phyloP scores from a whole-genome alignment of 2,329 filamentous ascomycete genomes.

The Aspergillus sp. region DNA sequence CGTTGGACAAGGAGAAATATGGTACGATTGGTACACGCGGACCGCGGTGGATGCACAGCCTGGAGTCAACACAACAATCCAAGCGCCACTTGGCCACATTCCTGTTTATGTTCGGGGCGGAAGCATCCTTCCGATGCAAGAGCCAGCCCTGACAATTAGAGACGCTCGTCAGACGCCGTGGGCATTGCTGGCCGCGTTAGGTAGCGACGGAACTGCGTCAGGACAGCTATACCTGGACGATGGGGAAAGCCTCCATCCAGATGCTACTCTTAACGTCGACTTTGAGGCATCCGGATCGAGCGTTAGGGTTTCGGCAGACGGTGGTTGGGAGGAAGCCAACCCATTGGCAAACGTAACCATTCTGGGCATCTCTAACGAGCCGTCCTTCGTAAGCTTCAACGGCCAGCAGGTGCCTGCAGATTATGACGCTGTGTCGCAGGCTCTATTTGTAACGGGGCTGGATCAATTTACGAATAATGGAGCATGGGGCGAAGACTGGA shows the following conservation, averaged over 20 bases:
- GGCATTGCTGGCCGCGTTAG: slow-evolving; percentile 65
- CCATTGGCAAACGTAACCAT: slow-evolving; percentile 63
- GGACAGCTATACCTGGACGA: slow-evolving; percentile 73
- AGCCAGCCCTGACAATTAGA: slow-evolving; percentile 66
- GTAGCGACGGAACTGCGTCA: slow-evolving; percentile 53
- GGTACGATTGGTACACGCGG: slow-evolving; percentile 81
- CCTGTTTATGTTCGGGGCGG: slow-evolving; percentile 71
- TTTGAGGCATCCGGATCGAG: slow-evolving; percentile 32
- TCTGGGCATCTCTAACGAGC: slow-evolving; percentile 53
- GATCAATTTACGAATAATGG: slow-evolving; percentile 50
- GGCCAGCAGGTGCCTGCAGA: slow-evolving; percentile 48
- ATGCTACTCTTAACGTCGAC: slow-evolving; percentile 55
- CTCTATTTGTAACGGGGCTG: slow-evolving; percentile 54
- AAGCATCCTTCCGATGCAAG: slow-evolving; percentile 65
- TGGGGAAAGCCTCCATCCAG: slow-evolving; percentile 64
- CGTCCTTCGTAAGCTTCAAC: slow-evolving; percentile 53
- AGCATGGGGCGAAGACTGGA: slow-evolving; percentile 61
- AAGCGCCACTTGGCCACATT: slow-evolving; percentile 66
- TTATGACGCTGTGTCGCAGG: slow-evolving; percentile 50
- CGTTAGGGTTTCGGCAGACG: slow-evolving; percentile 51
- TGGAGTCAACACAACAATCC: slow-evolving; percentile 60
- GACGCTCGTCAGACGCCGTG: slow-evolving; percentile 65
- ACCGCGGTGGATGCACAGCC: slow-evolving; percentile 52
- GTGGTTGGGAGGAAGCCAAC: slow-evolving; percentile 58
- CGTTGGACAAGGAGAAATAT: slow-evolving; percentile 57